A percentile compares a stretch with the other conserved stretches of the same genome.
Evolutionary conservation across 345 rosid genomes (phyloP).

Genomic region (Citropsis articulata): DNA sequence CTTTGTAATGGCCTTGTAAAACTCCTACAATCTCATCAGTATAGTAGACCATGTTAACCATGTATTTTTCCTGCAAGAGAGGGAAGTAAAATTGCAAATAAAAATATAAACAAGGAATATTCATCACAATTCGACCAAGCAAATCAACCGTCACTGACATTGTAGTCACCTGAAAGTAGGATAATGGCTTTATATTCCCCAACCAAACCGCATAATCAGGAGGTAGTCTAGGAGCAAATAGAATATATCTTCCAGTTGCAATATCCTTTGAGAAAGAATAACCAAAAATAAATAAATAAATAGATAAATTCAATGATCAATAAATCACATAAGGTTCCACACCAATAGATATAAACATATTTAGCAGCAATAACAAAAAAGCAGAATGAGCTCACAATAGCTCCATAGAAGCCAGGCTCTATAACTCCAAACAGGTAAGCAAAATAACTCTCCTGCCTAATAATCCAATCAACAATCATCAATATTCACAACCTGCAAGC

Average conservation of each 20-base stretch:
- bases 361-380: not conserved
- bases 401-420: slow-evolving; percentile 86
- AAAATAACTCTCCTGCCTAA: slow-evolving; percentile 87
- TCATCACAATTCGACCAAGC: slow-evolving; percentile 10
- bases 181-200: slow-evolving; percentile 73
- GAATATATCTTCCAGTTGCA: slow-evolving; percentile 70
- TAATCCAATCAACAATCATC: slow-evolving; percentile 13
- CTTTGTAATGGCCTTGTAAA: slow-evolving; percentile 47
- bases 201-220: slow-evolving; percentile 88
- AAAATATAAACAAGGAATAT: slow-evolving; percentile 3
- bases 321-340: not conserved
- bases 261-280: slow-evolving; percentile 54
- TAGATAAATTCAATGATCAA: not conserved
- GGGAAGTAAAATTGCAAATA: not conserved
- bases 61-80: slow-evolving; percentile 65
- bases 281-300: not conserved
- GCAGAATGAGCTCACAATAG: slow-evolving; percentile 61
- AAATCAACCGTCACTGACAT: not conserved
- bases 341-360: not conserved
- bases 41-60: slow-evolving; percentile 61
- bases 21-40: slow-evolving; percentile 67
- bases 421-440: slow-evolving; percentile 89
- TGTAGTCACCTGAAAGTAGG: slow-evolving; percentile 56
- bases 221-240: slow-evolving; percentile 79
- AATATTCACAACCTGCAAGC: slow-evolving; percentile 1